These are phyloP conservation scores for Malassezia vespertilionis DNA, from an alignment of 1,284 basidiomycete genomes.

Conservation along the genomic window DNA sequence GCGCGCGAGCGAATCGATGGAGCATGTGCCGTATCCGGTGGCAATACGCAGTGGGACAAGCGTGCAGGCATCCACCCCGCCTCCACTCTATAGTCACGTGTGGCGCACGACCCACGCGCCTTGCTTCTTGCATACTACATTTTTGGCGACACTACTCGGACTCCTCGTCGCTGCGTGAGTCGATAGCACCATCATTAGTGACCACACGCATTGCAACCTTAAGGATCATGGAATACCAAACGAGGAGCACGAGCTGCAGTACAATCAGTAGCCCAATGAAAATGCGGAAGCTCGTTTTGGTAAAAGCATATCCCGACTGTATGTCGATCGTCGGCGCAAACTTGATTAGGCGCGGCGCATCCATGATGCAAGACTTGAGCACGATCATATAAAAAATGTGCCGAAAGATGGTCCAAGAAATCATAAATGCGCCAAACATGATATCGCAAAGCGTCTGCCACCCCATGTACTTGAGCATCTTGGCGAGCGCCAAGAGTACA, in stretches of 20 bases:
- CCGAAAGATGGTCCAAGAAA: conserved; percentile 37
- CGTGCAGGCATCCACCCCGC: no score
- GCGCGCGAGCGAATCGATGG: no score
- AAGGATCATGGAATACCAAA: conserved; percentile 79
- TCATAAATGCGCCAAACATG: conserved; percentile 61
- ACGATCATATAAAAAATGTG: conserved; percentile 36
- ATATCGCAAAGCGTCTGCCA: conserved; percentile 61
- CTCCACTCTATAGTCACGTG: no score
- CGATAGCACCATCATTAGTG: conserved; percentile 66
- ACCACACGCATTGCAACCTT: conserved; percentile 70
- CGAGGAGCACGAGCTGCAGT: conserved; percentile 58
- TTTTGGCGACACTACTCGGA: neutral
- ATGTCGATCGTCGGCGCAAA: conserved; percentile 18
- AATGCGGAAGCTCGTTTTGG: conserved; percentile 6
- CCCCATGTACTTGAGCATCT: conserved; percentile 79
- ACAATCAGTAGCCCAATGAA: conserved; percentile 25
- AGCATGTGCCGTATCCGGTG: no score
- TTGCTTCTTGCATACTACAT: no score
- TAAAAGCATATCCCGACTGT: conserved; percentile 6
- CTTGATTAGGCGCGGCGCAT: conserved; percentile 16
- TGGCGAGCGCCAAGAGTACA: conserved; percentile 72
- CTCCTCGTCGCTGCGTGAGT: conserved; percentile 49
- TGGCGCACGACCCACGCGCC: no score
- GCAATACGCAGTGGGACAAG: no score
- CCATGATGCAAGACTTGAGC: conserved; percentile 26